A percentile compares a stretch with the other conserved stretches of the same genome.
Conservation (phyloP, 371 early-diverging fungal genomes). For the Phascolomyces articulosus region DNA sequence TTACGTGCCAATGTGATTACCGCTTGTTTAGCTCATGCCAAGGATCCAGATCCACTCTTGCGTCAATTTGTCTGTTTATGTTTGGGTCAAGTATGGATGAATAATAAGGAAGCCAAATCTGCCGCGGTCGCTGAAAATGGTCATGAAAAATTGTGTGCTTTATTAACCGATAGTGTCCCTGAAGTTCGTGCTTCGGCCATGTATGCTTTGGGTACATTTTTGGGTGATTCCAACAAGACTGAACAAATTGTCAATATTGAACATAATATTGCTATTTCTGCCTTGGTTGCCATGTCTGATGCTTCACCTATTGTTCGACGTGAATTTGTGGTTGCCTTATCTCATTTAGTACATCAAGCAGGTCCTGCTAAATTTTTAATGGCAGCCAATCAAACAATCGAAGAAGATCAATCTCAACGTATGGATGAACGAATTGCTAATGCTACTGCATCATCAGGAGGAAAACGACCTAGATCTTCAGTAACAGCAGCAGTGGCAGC, state of each 20-base stretch:
- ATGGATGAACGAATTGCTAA: not conserved
- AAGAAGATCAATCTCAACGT: conserved; percentile 51
- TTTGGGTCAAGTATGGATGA: conserved; percentile 85
- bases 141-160: conserved; percentile 65
- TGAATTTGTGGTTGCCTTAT: conserved; percentile 78
- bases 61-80: conserved; percentile 92
- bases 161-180: conserved; percentile 74
- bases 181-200: conserved; percentile 89
- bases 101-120: conserved; percentile 75
- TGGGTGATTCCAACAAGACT: conserved; percentile 75
- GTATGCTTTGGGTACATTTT: conserved; percentile 78
- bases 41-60: conserved; percentile 72
- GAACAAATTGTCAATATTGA: conserved; percentile 73
- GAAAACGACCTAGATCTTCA: not conserved
- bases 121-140: conserved; percentile 72
- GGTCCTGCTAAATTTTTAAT: conserved; percentile 62
- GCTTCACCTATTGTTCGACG: conserved; percentile 83
- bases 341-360: conserved; percentile 65
- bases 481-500: not conserved
- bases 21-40: conserved; percentile 72
- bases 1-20: conserved; percentile 70
- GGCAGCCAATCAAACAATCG: conserved; percentile 70
- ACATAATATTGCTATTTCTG: conserved; percentile 68
- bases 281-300: conserved; percentile 71
- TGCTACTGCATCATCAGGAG: conserved; percentile 10